phyloP scores from a whole-genome alignment of 148 eudicot genomes.

The Camellia granthamiana region DNA sequence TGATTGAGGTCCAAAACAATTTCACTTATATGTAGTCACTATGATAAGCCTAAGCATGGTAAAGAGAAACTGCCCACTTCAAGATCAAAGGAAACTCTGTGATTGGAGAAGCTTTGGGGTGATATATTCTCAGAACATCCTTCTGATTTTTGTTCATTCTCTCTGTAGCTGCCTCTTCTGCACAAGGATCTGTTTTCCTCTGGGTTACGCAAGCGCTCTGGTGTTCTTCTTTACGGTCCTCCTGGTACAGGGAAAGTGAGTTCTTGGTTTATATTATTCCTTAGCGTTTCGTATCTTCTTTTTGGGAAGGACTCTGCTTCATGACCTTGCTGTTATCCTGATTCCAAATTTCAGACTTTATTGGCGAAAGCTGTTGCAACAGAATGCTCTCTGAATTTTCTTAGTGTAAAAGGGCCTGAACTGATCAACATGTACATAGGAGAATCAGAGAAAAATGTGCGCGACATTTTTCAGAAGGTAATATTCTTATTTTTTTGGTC shows the following conservation, averaged over 20 bases:
- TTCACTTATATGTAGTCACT: no score
- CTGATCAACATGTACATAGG: constrained; percentile 99
- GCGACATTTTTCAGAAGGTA: constrained; percentile 97
- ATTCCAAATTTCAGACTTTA: constrained; percentile 60
- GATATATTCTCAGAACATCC: background rate
- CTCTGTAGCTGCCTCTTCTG: constrained; percentile 76
- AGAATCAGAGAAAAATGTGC: constrained; percentile 92
- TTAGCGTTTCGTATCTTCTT: background rate
- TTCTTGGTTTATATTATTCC: constrained; percentile 7
- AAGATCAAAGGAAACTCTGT: no score
- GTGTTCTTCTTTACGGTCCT: constrained; percentile 98
- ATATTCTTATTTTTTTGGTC: constrained; percentile 5
- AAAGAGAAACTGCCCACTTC: background rate
- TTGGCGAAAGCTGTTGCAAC: constrained; percentile 99
- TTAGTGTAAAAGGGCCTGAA: constrained; percentile 98
- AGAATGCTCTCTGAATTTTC: constrained; percentile 91
- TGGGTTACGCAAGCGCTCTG: constrained; percentile 96
- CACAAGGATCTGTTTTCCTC: constrained; percentile 97
- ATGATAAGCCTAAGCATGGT: background rate
- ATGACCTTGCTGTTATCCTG: constrained; percentile 19
- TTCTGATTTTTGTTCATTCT: constrained; percentile 5
- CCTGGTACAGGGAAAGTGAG: constrained; percentile 98
- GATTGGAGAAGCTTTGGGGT: background rate
- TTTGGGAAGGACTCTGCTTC: constrained; percentile 3
- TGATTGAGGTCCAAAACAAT: background rate